Conservation (phyloP, 768 basidiomycete species). For the Trametes punicea region DNA sequence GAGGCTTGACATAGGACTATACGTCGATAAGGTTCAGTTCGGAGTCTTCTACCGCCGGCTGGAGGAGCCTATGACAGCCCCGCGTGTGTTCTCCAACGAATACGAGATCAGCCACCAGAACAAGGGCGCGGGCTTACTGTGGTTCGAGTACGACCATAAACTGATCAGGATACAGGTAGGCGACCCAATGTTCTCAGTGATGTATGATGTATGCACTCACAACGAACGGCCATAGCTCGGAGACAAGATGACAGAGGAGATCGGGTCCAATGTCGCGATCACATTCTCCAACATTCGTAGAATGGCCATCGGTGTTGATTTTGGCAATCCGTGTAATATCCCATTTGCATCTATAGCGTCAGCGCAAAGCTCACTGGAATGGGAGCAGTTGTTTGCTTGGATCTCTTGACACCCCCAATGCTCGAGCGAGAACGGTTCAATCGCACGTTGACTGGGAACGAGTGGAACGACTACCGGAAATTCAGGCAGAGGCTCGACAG, state of each 20-base stretch:
- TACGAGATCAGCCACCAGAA: slow-evolving; percentile 53
- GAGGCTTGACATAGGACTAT: slow-evolving; percentile 45
- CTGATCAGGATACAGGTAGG: slow-evolving; percentile 58
- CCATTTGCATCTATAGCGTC: not conserved
- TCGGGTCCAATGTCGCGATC: slow-evolving; percentile 50
- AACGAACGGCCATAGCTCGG: slow-evolving; percentile 44
- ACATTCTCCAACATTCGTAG: slow-evolving; percentile 55
- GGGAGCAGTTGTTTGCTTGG: slow-evolving; percentile 60
- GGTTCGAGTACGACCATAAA: slow-evolving; percentile 69
- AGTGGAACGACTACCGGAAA: slow-evolving; percentile 38
- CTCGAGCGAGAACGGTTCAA: slow-evolving; percentile 61
- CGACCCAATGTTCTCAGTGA: not conserved
- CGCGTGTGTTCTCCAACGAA: slow-evolving; percentile 58
- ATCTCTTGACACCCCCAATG: slow-evolving; percentile 59
- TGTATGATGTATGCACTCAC: not conserved
- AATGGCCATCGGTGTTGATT: slow-evolving; percentile 59
- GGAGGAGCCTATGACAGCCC: slow-evolving; percentile 18
- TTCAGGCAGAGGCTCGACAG: slow-evolving; percentile 57
- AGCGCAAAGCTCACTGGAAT: not conserved
- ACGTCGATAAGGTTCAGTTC: slow-evolving; percentile 63
- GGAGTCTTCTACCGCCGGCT: slow-evolving; percentile 49
- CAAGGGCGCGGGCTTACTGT: slow-evolving; percentile 48
- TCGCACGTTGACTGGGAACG: slow-evolving; percentile 43
- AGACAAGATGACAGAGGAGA: slow-evolving; percentile 48
- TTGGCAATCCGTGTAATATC: slow-evolving; percentile 58